phyloP scores from a whole-genome alignment of 2,329 filamentous ascomycete species.

The Aspergillus ruber region DNA sequence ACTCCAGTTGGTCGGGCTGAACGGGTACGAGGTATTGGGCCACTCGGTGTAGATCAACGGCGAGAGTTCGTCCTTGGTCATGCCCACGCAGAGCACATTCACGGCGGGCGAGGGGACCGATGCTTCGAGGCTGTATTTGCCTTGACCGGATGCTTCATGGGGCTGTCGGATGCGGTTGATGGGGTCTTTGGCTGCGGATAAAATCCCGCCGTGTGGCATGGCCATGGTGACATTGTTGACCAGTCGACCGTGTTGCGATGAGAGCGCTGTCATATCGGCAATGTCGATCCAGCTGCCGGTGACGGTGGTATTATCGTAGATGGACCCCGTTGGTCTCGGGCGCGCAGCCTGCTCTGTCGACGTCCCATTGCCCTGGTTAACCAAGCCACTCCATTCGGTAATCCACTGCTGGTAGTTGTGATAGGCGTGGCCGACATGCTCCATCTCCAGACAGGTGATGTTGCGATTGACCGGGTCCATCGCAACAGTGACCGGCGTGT shows the following conservation, averaged over 20 bases:
- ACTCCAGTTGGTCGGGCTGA: constrained; percentile 23
- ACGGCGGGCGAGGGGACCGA: constrained; percentile 64
- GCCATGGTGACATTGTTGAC: constrained; percentile 71
- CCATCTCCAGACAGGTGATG: constrained; percentile 60
- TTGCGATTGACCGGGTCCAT: constrained; percentile 39
- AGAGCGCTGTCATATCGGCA: constrained; percentile 48
- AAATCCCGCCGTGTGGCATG: constrained; percentile 35
- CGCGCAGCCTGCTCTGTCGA: constrained; percentile 41
- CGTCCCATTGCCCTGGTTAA: constrained; percentile 14
- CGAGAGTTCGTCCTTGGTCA: constrained; percentile 52
- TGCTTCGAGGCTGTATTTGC: constrained; percentile 61
- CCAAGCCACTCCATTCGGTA: constrained; percentile 48
- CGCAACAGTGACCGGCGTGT: constrained; percentile 26
- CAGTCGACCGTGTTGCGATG: constrained; percentile 47
- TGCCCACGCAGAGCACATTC: constrained; percentile 67
- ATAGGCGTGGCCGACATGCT: constrained; percentile 62
- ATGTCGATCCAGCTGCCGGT: constrained; percentile 62
- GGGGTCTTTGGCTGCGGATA: constrained; percentile 55
- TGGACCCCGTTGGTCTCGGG: constrained; percentile 55
- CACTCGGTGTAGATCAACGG: constrained; percentile 61
- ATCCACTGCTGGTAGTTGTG: constrained; percentile 62
- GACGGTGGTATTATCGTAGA: constrained; percentile 69
- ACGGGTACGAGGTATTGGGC: constrained; percentile 36
- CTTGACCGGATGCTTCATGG: constrained; percentile 56
- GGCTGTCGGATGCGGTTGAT: constrained; percentile 66